These are phyloP conservation scores for Trametes polyzona DNA, from an alignment of 1,284 basidiomycete genomes.

Conservation along the genomic window DNA sequence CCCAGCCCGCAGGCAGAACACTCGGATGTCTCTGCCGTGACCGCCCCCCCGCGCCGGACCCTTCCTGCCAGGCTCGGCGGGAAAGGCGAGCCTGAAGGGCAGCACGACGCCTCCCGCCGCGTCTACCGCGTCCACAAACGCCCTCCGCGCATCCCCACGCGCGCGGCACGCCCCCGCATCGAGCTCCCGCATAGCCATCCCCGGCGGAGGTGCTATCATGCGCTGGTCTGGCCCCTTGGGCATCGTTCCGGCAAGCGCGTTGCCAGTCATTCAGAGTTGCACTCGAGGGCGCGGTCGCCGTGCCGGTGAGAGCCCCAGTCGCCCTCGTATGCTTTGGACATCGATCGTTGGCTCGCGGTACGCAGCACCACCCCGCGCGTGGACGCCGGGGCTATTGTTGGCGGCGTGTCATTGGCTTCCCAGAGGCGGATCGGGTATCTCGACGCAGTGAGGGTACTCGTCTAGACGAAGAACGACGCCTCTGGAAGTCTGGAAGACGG, in stretches of 20 bases:
- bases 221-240: not conserved
- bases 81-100: not conserved
- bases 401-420: not conserved
- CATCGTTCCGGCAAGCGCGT: conserved; percentile 1
- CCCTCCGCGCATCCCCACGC: not conserved
- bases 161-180: not conserved
- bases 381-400: not conserved
- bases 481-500: conserved; percentile 1
- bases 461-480: too few relatives aligned
- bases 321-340: not conserved
- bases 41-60: not conserved
- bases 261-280: conserved; percentile 1
- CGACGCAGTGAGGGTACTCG: not conserved
- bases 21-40: not conserved
- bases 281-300: not conserved
- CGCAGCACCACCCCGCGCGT: not conserved
- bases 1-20: not conserved
- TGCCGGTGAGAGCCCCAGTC: not conserved
- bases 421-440: not conserved
- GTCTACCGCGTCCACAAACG: not conserved
- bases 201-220: conserved; percentile 9
- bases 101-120: not conserved
- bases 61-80: not conserved
- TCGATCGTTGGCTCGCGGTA: not conserved
- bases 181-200: not conserved